These are phyloP conservation scores for Brassica nigra DNA, from an alignment of 345 rosid genomes.

Conservation along the genomic window DNA sequence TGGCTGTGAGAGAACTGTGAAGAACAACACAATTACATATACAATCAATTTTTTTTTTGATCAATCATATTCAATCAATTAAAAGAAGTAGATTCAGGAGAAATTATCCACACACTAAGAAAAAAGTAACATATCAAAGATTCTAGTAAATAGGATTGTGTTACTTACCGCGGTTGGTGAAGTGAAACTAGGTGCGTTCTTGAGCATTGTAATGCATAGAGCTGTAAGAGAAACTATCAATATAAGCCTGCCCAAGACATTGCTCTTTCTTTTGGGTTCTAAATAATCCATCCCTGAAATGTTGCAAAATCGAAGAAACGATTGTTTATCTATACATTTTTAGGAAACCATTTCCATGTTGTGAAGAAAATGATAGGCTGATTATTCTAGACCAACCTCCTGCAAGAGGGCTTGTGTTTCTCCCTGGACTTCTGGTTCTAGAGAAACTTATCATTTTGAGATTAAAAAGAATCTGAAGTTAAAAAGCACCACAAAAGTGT, in stretches of 20 bases:
- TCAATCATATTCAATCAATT: background rate
- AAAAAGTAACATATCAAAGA: background rate
- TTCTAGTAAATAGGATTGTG: background rate
- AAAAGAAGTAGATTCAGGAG: background rate
- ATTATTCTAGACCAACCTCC: conserved; percentile 50
- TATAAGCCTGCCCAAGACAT: conserved; percentile 66
- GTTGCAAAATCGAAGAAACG: background rate
- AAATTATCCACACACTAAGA: background rate
- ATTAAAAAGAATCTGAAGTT: conserved; percentile 22
- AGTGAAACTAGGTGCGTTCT: conserved; percentile 71
- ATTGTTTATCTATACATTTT: background rate
- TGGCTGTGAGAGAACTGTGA: conserved; percentile 66
- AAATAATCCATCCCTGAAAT: conserved; percentile 79
- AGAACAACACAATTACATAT: background rate
- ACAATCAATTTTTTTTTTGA: background rate
- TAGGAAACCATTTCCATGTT: background rate
- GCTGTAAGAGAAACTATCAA: conserved; percentile 81
- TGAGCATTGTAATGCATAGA: conserved; percentile 81
- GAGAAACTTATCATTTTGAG: conserved; percentile 75
- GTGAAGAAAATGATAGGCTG: background rate
- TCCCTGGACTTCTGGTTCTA: conserved; percentile 74
- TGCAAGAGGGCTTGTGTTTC: conserved; percentile 66
- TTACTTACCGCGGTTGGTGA: conserved; percentile 60
- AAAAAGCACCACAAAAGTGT: conserved; percentile 13
- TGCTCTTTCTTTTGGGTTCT: conserved; percentile 80